Evolutionary conservation across 2,329 filamentous ascomycete species (phyloP).

Genomic region (Fusarium sp.): DNA sequence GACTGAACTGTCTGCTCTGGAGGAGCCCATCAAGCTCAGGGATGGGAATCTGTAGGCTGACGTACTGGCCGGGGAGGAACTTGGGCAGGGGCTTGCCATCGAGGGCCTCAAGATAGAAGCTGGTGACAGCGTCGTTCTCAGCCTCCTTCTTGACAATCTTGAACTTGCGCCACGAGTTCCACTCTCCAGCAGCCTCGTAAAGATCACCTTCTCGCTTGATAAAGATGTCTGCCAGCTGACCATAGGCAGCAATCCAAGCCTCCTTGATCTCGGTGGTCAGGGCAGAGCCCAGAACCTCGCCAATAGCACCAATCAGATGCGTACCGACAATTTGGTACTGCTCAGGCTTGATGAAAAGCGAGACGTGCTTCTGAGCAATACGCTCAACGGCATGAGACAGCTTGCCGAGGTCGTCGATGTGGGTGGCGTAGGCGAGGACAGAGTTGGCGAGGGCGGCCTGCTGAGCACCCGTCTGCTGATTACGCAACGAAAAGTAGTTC

Average conservation of each 20-base stretch:
- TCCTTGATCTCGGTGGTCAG: conserved; percentile 74
- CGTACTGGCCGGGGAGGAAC: conserved; percentile 79
- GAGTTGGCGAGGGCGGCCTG: conserved; percentile 75
- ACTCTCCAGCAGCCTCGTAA: conserved; percentile 63
- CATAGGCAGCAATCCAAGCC: conserved; percentile 80
- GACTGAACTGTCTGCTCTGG: conserved; percentile 81
- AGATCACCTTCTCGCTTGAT: conserved; percentile 72
- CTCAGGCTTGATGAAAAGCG: conserved; percentile 74
- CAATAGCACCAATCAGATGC: conserved; percentile 76
- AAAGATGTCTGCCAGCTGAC: conserved; percentile 77
- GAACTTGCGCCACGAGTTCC: conserved; percentile 64
- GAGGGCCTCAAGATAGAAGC: conserved; percentile 74
- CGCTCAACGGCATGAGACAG: conserved; percentile 70
- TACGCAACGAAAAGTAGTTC: conserved; percentile 77
- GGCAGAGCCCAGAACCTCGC: conserved; percentile 73
- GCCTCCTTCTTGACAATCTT: conserved; percentile 69
- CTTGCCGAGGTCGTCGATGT: conserved; percentile 76
- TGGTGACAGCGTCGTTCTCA: conserved; percentile 72
- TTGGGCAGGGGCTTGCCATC: conserved; percentile 67
- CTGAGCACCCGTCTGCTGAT: conserved; percentile 76
- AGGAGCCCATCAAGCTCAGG: conserved; percentile 68
- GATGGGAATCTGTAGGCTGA: conserved; percentile 73
- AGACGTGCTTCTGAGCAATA: conserved; percentile 82
- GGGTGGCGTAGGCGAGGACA: conserved; percentile 77
- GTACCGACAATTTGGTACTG: conserved; percentile 79